Evolutionary conservation across 2,329 filamentous ascomycete species (phyloP).

Genomic region (Botrytis cinerea): DNA sequence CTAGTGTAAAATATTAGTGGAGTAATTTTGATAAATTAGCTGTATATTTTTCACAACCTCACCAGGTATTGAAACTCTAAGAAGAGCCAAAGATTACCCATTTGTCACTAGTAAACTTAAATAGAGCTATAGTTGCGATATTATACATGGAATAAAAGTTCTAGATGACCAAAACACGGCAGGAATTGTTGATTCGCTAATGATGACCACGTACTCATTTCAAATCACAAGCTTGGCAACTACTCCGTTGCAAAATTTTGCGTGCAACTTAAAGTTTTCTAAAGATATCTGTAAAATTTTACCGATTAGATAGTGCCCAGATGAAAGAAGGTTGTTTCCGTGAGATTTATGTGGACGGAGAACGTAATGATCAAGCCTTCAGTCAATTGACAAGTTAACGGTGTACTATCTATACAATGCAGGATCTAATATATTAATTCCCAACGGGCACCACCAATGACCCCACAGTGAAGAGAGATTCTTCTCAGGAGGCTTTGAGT

Average conservation of each 20-base stretch:
- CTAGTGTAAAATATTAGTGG: neutral
- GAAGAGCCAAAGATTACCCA: neutral
- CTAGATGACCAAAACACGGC: neutral
- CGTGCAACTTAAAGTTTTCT: neutral
- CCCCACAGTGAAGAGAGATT: neutral
- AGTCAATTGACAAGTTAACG: neutral
- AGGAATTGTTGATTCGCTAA: neutral
- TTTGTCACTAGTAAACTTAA: neutral
- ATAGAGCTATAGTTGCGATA: neutral
- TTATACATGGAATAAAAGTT: neutral
- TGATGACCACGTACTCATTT: neutral
- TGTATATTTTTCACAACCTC: neutral
- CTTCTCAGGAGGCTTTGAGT: neutral
- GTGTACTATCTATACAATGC: neutral
- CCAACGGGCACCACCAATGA: neutral
- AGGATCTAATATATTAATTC: neutral
- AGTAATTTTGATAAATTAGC: no score
- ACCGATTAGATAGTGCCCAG: neutral
- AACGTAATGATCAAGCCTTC: neutral
- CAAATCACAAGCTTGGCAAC: neutral
- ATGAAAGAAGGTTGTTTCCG: neutral
- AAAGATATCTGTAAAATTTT: neutral
- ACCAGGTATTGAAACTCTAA: neutral
- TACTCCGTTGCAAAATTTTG: neutral
- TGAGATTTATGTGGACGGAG: neutral